phyloP scores from a whole-genome alignment of 2,329 filamentous ascomycete genomes.

The Cryphonectria nitschkei region DNA sequence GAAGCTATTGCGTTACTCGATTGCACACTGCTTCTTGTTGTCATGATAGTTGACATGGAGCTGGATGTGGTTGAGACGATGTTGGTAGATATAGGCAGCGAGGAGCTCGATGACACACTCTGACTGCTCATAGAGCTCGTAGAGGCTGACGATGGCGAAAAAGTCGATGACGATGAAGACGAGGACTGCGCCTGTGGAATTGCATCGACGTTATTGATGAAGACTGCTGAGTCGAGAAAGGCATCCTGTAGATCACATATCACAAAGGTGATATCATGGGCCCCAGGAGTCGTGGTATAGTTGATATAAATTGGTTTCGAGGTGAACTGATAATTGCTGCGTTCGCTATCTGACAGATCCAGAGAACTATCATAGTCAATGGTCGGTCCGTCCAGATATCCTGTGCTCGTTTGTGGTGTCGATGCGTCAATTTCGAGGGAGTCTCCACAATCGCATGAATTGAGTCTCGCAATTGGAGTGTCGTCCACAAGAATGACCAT shows the following conservation, averaged over 20 bases:
- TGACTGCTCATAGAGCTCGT: no score
- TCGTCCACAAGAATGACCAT: not conserved
- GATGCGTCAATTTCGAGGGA: not conserved
- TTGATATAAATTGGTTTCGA: conserved; percentile 3
- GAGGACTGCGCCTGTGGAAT: not conserved
- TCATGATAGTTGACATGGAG: not conserved
- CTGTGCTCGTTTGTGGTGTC: not conserved
- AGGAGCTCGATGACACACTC: no score
- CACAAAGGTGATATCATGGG: not conserved
- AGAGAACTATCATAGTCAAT: not conserved
- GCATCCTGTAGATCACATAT: conserved; percentile 8
- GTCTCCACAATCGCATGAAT: not conserved
- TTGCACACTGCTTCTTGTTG: not conserved
- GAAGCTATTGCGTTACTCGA: not conserved
- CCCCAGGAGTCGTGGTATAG: not conserved
- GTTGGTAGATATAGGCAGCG: not conserved
- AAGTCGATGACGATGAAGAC: not conserved
- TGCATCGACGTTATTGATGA: conserved; percentile 6
- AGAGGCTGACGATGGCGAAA: not conserved
- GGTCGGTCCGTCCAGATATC: not conserved
- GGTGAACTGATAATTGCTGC: not conserved
- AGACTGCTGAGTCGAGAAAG: conserved; percentile 1
- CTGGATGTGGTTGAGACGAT: not conserved
- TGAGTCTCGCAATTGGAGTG: not conserved
- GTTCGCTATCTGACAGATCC: not conserved